Evolutionary conservation across 371 early-diverging fungal genomes (phyloP).

Genomic region (Dentiscutata heterogama): DNA sequence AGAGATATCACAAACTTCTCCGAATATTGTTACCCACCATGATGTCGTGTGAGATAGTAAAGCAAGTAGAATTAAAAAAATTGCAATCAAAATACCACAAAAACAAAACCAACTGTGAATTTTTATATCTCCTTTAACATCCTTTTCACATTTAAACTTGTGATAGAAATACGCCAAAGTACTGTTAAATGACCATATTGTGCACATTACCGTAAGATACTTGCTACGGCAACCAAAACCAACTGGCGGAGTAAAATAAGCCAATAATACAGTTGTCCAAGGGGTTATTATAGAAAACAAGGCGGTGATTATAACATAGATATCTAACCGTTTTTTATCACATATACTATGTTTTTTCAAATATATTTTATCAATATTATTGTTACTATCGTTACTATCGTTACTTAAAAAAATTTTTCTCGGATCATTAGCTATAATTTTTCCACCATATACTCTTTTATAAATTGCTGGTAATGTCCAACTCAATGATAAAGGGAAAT

Average conservation of each 20-base stretch:
- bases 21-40: slow-evolving; percentile 23
- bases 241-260: slow-evolving; percentile 15
- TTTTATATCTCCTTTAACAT: not conserved
- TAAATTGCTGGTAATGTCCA: slow-evolving; percentile 35
- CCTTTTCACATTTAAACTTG: not conserved
- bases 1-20: not conserved
- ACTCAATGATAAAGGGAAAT: not conserved
- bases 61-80: not conserved
- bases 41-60: not conserved
- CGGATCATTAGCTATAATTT: not conserved
- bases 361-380: no score
- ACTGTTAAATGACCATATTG: slow-evolving; percentile 25
- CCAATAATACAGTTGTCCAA: slow-evolving; percentile 21
- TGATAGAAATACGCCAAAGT: not conserved
- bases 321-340: not conserved
- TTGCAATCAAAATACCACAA: slow-evolving; percentile 18
- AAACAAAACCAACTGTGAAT: not conserved
- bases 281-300: not conserved
- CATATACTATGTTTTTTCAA: not conserved
- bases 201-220: not conserved
- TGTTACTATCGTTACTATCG: no score
- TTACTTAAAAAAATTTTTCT: not conserved
- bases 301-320: not conserved
- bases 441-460: not conserved
- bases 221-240: slow-evolving; percentile 22